Conservation (phyloP, 345 rosid species). For the Erodium maritimum region DNA sequence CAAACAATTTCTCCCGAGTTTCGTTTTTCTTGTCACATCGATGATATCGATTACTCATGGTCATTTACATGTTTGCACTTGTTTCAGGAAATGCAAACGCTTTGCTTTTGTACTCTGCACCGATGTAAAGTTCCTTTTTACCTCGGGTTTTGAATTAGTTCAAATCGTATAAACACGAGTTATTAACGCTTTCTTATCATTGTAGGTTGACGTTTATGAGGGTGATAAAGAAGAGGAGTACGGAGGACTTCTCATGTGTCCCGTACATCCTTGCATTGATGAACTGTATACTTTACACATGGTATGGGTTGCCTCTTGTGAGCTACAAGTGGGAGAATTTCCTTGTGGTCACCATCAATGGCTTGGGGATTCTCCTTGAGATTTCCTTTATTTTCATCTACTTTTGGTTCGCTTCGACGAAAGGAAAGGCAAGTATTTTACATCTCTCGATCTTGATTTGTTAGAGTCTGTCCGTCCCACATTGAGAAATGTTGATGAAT, state of each 20-base stretch:
- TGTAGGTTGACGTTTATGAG: constrained; percentile 62
- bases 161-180: too few species aligned
- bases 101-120: neutral
- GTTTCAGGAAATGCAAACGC: neutral
- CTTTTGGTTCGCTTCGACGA: constrained; percentile 34
- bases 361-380: constrained; percentile 63
- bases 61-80: too few species aligned
- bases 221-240: constrained; percentile 60
- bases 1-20: neutral
- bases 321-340: constrained; percentile 75
- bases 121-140: neutral
- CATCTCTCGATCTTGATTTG: too few species aligned
- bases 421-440: constrained; percentile 61
- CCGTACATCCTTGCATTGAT: constrained; percentile 56
- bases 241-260: constrained; percentile 65
- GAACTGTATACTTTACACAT: constrained; percentile 63
- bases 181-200: neutral
- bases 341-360: constrained; percentile 59
- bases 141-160: neutral
- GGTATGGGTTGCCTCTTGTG: constrained; percentile 80
- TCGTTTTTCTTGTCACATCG: neutral
- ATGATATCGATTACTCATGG: neutral
- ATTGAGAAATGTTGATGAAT: too few species aligned
- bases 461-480: too few species aligned
- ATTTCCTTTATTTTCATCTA: constrained; percentile 46